Base-by-base conservation (phyloP, 345 rosid species). In the Erucastrum elatum region DNA sequence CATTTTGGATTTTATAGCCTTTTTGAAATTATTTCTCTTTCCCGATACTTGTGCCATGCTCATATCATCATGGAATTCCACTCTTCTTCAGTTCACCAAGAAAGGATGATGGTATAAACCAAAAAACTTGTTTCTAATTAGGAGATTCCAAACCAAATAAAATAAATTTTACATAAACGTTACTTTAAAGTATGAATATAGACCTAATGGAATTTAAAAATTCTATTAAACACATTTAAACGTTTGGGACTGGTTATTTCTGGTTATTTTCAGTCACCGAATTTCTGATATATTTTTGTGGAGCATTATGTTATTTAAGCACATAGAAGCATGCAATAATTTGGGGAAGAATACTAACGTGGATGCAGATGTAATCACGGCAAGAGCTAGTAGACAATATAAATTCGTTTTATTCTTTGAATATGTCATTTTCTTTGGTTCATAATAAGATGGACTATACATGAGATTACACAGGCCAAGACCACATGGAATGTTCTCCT, bases 401-500 rank as follows among this genome's bases (percentile, higher is more conserved):
- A 13, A 55, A 55, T 41, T 25, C 64, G 68, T 75, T 56, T 80
- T 64, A 65, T 64, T 41, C 39, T 55, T 6, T 16, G n/a, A 70
- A 65, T 70, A 58, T 65, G 83, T 80, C 73, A 80, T 80, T 80
- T 64, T 80, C 83, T 16, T 15, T 56, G 63, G 76, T 80, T 80
- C 66, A 34, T 62, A 64, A 59, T 75, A 74, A 60, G 63, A 53
- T 68, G 61, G 79, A 80, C 75, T 74, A 39, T 69, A 70, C 80
- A 56, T 56, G 73, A 64, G 62, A 68, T 62, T 39, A 64, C 80
- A 26, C 64, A 75, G 63, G 76, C 83, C 76, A 65, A 75, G 56
- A 8, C 73, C 83, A 80, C 80, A 80, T 80, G 83, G 68, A 80
- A 80, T 80, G 83, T 80, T 80, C 72, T 70, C 64, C 76, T 69